Evolutionary conservation across 768 basidiomycete genomes (phyloP).

Genomic region (Suillus cothurnatus): DNA sequence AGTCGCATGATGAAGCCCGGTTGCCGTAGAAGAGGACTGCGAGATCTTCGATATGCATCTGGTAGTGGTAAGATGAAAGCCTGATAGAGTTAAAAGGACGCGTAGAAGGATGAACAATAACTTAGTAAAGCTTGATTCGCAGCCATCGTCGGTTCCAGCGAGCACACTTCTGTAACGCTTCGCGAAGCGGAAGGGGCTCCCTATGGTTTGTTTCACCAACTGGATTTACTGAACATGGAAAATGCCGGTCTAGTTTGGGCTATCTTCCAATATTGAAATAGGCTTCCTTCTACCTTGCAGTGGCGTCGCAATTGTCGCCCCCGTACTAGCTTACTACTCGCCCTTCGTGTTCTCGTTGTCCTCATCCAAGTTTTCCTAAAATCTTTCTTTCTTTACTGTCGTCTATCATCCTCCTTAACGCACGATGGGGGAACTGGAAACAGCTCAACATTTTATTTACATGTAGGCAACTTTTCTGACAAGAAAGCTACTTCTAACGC

Average conservation of each 20-base stretch:
- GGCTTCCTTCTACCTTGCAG: constrained; percentile 27
- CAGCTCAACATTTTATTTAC: constrained; percentile 77
- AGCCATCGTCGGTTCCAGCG: constrained; percentile 4
- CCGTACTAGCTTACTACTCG: background rate
- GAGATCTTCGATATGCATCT: constrained; percentile 1
- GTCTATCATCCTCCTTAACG: constrained; percentile 20
- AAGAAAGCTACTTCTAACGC: constrained; percentile 15
- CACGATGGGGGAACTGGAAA: constrained; percentile 48
- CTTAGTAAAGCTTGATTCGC: constrained; percentile 2
- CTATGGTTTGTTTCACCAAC: background rate
- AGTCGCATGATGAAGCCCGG: background rate
- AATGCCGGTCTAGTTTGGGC: constrained; percentile 11
- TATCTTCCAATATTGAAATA: constrained; percentile 26
- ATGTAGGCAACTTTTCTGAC: constrained; percentile 42
- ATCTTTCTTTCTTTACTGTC: constrained; percentile 14
- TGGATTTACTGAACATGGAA: background rate
- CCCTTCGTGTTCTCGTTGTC: background rate
- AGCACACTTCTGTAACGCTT: constrained; percentile 1
- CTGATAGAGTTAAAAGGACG: background rate
- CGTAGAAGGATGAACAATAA: background rate
- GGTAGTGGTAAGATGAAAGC: background rate
- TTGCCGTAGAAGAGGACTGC: background rate
- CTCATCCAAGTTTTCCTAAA: constrained; percentile 14
- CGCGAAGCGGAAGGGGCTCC: background rate
- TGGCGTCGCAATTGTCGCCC: constrained; percentile 6